Evolutionary conservation across 352 stramenopile genomes (phyloP).

Genomic region (Globisporangium nodosum): DNA sequence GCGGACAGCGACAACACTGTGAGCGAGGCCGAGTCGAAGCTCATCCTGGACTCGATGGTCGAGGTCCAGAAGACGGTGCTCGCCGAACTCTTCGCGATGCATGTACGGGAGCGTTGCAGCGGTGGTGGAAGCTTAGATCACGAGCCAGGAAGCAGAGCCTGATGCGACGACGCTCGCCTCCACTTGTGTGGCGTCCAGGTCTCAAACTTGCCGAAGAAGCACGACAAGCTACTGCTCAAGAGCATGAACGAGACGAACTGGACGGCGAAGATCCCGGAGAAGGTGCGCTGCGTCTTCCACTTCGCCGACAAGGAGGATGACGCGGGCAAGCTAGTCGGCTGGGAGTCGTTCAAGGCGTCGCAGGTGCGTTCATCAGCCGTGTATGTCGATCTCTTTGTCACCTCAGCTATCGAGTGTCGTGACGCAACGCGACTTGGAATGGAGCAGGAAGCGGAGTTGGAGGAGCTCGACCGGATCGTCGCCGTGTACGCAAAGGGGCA

Average conservation of each 20-base stretch:
- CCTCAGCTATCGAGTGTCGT: background rate
- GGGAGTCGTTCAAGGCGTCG: conserved; percentile 56
- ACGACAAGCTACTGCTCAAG: conserved; percentile 41
- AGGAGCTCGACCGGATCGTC: conserved; percentile 52
- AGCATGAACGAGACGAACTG: conserved; percentile 56
- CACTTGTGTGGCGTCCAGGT: conserved; percentile 17
- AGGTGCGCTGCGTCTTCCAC: conserved; percentile 69
- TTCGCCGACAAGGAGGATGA: conserved; percentile 61
- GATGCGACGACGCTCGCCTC: too few relatives aligned
- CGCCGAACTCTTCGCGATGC: conserved; percentile 50
- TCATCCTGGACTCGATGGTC: conserved; percentile 56
- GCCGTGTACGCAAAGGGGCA: conserved; percentile 66
- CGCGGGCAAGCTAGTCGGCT: conserved; percentile 44
- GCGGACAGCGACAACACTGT: conserved; percentile 44
- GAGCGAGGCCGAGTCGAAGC: conserved; percentile 47
- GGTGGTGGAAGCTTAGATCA: too few relatives aligned
- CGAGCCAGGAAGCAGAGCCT: too few relatives aligned
- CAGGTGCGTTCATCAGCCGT: conserved; percentile 23
- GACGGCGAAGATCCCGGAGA: conserved; percentile 69
- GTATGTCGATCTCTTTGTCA: too few relatives aligned
- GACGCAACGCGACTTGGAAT: background rate
- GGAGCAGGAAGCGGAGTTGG: conserved; percentile 43
- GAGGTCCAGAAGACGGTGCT: conserved; percentile 49
- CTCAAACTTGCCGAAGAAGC: conserved; percentile 58
- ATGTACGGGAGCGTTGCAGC: conserved; percentile 24